A percentile compares a stretch with the other conserved stretches of the same genome.
These are phyloP conservation scores for Andrographis paniculata DNA, from an alignment of 305 asterid genomes.

Conservation along the genomic window DNA sequence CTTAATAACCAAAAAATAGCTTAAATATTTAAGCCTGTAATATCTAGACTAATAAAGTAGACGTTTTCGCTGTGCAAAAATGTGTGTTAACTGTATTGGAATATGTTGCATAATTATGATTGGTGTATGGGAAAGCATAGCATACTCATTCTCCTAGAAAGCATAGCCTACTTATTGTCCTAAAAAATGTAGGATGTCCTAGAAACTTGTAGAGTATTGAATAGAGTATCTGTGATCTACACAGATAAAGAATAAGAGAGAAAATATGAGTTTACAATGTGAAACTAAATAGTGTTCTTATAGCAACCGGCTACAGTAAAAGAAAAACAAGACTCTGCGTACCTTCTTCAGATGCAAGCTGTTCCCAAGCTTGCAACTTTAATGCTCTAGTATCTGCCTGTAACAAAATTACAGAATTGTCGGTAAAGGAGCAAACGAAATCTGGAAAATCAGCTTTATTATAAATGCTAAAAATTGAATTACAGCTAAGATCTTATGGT, in stretches of 20 bases:
- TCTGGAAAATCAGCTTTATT: background rate
- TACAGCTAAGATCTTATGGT: background rate
- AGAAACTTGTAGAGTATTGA: too few species aligned
- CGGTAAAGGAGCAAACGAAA: slow-evolving; percentile 1
- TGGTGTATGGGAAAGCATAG: too few species aligned
- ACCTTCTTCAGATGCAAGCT: slow-evolving; percentile 95
- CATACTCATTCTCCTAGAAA: too few species aligned
- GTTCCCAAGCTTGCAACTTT: slow-evolving; percentile 78
- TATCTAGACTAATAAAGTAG: slow-evolving; percentile 16
- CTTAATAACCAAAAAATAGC: background rate
- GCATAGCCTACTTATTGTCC: too few species aligned
- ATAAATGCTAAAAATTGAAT: background rate
- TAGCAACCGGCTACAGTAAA: background rate
- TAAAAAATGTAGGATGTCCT: too few species aligned
- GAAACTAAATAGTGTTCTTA: slow-evolving; percentile 10
- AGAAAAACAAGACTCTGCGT: background rate
- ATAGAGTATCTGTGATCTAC: too few species aligned
- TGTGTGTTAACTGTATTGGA: too few species aligned
- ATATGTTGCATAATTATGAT: too few species aligned
- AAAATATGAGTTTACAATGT: too few species aligned
- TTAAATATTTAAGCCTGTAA: slow-evolving; percentile 1
- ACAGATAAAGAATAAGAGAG: too few species aligned
- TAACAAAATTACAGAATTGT: slow-evolving; percentile 14
- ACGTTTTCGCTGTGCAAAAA: too few species aligned
- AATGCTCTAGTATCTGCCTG: slow-evolving; percentile 74